Percentiles rank a stretch among this genome's conserved stretches.
Evolutionary conservation across 2,329 filamentous ascomycete genomes (phyloP).

Genomic region (Phoma herbarum): DNA sequence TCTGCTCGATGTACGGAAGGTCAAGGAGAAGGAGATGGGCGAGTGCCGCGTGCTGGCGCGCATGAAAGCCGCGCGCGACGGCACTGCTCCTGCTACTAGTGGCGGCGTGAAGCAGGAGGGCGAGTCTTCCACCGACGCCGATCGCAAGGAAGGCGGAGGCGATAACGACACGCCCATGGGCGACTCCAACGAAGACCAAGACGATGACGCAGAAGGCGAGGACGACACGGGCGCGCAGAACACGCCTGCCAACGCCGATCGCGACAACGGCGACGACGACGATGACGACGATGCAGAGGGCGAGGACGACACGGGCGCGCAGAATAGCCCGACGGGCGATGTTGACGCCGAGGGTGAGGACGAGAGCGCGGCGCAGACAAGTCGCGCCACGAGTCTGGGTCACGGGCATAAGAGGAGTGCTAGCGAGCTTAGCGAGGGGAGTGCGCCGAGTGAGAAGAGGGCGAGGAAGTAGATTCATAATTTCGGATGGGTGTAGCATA

Average conservation of each 20-base stretch:
- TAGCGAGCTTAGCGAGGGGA: constrained; percentile 74
- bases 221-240: constrained; percentile 26
- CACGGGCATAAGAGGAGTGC: constrained; percentile 77
- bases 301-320: constrained; percentile 22
- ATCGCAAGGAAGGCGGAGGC: too few relatives aligned
- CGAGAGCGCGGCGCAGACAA: constrained; percentile 42
- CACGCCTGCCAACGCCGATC: constrained; percentile 18
- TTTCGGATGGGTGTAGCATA: too few relatives aligned
- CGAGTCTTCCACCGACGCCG: too few relatives aligned
- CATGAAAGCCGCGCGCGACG: constrained; percentile 46
- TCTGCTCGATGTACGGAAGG: constrained; percentile 76
- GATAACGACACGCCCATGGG: constrained; percentile 45
- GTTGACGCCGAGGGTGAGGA: constrained; percentile 30
- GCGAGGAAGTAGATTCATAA: constrained; percentile 45
- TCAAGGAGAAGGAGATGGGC: constrained; percentile 77
- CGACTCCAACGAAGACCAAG: constrained; percentile 41
- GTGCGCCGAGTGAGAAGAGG: constrained; percentile 46
- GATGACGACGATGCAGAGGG: constrained; percentile 26
- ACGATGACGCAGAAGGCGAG: constrained; percentile 39
- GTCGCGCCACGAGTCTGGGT: constrained; percentile 39
- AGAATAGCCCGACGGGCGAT: not conserved
- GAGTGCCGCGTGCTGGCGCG: constrained; percentile 60
- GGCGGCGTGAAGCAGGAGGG: constrained; percentile 24
- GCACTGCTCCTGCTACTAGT: constrained; percentile 19
- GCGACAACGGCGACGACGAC: constrained; percentile 47